Conservation (phyloP, 2,329 filamentous ascomycete genomes). For the Penicillium sp. region DNA sequence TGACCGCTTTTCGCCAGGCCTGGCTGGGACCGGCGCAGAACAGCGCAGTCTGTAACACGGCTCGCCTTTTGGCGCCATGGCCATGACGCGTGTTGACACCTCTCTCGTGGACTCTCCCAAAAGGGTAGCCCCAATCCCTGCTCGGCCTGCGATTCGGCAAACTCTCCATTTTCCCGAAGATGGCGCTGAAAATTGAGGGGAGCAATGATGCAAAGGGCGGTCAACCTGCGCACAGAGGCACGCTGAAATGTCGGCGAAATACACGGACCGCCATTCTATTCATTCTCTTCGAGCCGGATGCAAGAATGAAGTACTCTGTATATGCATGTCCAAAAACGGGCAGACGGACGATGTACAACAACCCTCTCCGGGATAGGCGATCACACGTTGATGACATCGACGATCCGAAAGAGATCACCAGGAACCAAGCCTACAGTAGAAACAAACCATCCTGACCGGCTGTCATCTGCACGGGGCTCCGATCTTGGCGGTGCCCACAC, state of each 20-base stretch:
- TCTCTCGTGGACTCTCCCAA: background rate
- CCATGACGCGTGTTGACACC: slow-evolving; percentile 17
- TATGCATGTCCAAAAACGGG: background rate
- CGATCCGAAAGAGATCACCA: slow-evolving; percentile 6
- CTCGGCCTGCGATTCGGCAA: slow-evolving; percentile 2
- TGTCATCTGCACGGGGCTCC: slow-evolving; percentile 37
- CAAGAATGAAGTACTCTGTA: background rate
- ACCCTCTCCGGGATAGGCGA: background rate
- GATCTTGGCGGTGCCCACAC: slow-evolving; percentile 36
- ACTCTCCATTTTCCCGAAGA: slow-evolving; percentile 16
- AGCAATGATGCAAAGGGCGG: slow-evolving; percentile 6
- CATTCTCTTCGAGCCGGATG: background rate
- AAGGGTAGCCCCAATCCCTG: background rate
- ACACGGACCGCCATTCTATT: background rate
- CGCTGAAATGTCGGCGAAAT: slow-evolving; percentile 15
- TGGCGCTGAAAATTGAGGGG: slow-evolving; percentile 18
- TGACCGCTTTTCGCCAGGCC: slow-evolving; percentile 18
- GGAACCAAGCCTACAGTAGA: slow-evolving; percentile 8
- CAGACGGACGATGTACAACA: background rate
- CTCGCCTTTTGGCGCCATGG: slow-evolving; percentile 3
- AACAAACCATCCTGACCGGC: slow-evolving; percentile 18
- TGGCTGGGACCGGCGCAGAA: no score
- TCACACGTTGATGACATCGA: slow-evolving; percentile 4
- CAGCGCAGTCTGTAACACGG: slow-evolving; percentile 17
- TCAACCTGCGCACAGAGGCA: slow-evolving; percentile 3